Percentiles rank a stretch among this genome's conserved stretches.
These are phyloP conservation scores for Phaeosphaeria sp. DNA, from an alignment of 2,329 filamentous ascomycete genomes.

Conservation along the genomic window DNA sequence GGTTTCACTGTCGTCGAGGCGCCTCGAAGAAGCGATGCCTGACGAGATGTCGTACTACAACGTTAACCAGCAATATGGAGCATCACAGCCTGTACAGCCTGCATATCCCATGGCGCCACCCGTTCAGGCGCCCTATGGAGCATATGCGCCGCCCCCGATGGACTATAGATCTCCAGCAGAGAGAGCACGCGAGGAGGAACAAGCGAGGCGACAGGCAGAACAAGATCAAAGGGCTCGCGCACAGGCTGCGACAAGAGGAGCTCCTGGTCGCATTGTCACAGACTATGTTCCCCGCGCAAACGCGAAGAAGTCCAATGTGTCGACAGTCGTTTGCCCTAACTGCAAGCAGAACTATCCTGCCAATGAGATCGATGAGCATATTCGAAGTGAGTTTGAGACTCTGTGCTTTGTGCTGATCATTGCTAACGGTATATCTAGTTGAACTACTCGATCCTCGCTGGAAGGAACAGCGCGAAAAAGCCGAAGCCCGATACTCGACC, in stretches of 20 bases:
- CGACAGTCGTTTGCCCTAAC: conserved; percentile 85
- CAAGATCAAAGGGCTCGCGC: conserved; percentile 74
- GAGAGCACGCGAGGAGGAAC: conserved; percentile 47
- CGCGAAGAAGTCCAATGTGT: conserved; percentile 68
- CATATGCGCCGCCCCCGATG: conserved; percentile 33
- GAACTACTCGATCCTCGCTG: conserved; percentile 92
- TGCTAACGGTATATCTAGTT: conserved; percentile 59
- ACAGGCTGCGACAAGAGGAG: conserved; percentile 76
- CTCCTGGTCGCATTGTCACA: conserved; percentile 79
- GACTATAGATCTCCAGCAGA: conserved; percentile 41
- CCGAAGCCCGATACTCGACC: conserved; percentile 81
- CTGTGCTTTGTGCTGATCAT: conserved; percentile 1
- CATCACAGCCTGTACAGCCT: conserved; percentile 32
- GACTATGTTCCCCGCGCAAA: conserved; percentile 90
- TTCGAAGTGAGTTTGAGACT: conserved; percentile 70
- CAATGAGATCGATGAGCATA: conserved; percentile 87
- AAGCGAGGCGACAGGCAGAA: conserved; percentile 51
- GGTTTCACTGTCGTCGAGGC: conserved; percentile 81
- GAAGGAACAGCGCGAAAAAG: conserved; percentile 94
- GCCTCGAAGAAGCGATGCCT: conserved; percentile 95
- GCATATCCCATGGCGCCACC: conserved; percentile 38
- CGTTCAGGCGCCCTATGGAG: conserved; percentile 35
- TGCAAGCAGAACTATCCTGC: conserved; percentile 89
- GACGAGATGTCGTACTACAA: conserved; percentile 63
- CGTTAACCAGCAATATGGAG: conserved; percentile 37